Conservation (phyloP, 768 basidiomycete species). For the Trametopsis cervina region DNA sequence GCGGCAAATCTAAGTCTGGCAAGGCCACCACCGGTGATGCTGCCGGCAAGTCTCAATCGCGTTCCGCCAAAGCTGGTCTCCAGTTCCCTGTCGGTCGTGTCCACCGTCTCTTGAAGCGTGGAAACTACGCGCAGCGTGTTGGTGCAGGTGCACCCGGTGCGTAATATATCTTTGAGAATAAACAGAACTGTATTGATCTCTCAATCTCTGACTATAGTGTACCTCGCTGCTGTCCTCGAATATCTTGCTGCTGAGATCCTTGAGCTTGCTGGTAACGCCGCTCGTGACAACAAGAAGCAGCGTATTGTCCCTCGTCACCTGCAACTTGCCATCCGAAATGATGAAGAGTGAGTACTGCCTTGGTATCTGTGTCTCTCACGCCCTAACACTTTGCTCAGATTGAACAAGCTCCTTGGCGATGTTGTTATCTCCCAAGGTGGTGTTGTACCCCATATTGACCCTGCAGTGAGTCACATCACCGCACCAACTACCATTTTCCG, state of each 20-base stretch:
- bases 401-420: slow-evolving; percentile 76
- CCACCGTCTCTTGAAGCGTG: slow-evolving; percentile 81
- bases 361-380: not conserved
- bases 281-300: slow-evolving; percentile 80
- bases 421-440: slow-evolving; percentile 92
- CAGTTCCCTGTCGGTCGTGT: slow-evolving; percentile 92
- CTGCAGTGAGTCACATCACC: slow-evolving; percentile 24
- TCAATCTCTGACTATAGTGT: slow-evolving; percentile 39
- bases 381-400: slow-evolving; percentile 26
- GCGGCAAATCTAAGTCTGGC: slow-evolving; percentile 55
- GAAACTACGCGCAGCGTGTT: slow-evolving; percentile 83
- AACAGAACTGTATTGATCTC: not conserved
- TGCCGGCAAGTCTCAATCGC: slow-evolving; percentile 51
- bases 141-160: slow-evolving; percentile 83
- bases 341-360: slow-evolving; percentile 57
- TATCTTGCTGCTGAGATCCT: slow-evolving; percentile 92
- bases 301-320: slow-evolving; percentile 93
- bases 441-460: slow-evolving; percentile 69
- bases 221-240: slow-evolving; percentile 87
- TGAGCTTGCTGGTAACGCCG: slow-evolving; percentile 85
- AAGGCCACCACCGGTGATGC: slow-evolving; percentile 26
- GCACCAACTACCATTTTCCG: not conserved
- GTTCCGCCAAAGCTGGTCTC: slow-evolving; percentile 68
- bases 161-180: slow-evolving; percentile 11
- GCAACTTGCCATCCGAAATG: slow-evolving; percentile 88